Evolutionary conservation across 2,329 filamentous ascomycete genomes (phyloP).

Genomic region (Coniochaeta sp.): DNA sequence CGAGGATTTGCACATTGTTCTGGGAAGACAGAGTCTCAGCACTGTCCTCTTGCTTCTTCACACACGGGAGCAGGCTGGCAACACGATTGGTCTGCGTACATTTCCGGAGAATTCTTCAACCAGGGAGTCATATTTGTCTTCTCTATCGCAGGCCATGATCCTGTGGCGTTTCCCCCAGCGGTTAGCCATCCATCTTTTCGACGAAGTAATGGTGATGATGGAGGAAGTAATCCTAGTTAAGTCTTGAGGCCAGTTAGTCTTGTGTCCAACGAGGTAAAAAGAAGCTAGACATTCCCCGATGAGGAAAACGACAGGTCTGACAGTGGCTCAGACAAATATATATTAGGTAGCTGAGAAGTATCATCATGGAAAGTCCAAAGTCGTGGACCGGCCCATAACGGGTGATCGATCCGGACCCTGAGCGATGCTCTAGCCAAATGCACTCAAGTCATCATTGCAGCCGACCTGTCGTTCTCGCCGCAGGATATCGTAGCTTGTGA

Average conservation of each 20-base stretch:
- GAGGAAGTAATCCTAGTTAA: no score
- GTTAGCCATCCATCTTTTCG: no score
- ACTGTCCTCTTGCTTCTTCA: slow-evolving; percentile 16
- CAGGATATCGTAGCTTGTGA: not conserved
- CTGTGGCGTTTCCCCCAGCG: slow-evolving; percentile 47
- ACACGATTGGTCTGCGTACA: slow-evolving; percentile 56
- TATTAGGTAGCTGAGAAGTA: slow-evolving; percentile 96
- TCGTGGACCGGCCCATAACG: slow-evolving; percentile 65
- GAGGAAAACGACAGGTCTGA: slow-evolving; percentile 14
- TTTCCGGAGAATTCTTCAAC: slow-evolving; percentile 74
- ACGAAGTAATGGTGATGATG: not conserved
- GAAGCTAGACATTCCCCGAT: not conserved
- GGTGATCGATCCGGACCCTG: slow-evolving; percentile 51
- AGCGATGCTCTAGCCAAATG: slow-evolving; percentile 99
- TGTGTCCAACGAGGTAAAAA: not conserved
- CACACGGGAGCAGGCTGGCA: slow-evolving; percentile 17
- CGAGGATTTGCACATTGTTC: slow-evolving; percentile 81
- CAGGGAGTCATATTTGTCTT: slow-evolving; percentile 79
- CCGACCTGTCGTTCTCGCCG: slow-evolving; percentile 3
- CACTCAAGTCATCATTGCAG: slow-evolving; percentile 98
- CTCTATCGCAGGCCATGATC: slow-evolving; percentile 88
- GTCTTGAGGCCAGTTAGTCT: slow-evolving; percentile 7
- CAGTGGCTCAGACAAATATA: slow-evolving; percentile 76
- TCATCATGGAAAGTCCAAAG: slow-evolving; percentile 86
- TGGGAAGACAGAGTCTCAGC: slow-evolving; percentile 50